Percentiles rank a stretch among this genome's conserved stretches.
phyloP scores from a whole-genome alignment of 2,329 filamentous ascomycete genomes.

The Nemania serpens region DNA sequence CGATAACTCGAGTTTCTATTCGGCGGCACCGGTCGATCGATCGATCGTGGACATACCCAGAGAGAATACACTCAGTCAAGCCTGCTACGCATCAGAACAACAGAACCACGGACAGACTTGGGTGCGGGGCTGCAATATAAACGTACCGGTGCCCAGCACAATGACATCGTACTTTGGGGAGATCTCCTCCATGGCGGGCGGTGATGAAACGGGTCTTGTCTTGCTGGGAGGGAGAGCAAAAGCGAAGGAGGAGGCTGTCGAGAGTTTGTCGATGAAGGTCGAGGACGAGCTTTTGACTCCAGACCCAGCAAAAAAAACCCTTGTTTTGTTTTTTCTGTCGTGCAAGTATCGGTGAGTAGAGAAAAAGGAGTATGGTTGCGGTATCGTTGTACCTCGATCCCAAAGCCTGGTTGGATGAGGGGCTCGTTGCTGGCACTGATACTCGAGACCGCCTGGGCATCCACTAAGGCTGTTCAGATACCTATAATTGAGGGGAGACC shows the following conservation, averaged over 20 bases:
- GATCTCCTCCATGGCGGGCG: constrained; percentile 87
- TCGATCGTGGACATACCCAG: constrained; percentile 68
- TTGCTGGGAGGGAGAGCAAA: constrained; percentile 23
- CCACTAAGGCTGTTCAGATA: constrained; percentile 8
- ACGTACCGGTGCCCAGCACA: constrained; percentile 92
- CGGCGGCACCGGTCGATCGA: constrained; percentile 13
- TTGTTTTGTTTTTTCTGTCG: constrained; percentile 16
- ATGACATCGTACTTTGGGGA: constrained; percentile 98
- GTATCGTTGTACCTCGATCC: constrained; percentile 14
- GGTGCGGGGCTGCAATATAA: constrained; percentile 40
- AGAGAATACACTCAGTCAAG: constrained; percentile 98
- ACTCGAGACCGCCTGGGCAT: constrained; percentile 27
- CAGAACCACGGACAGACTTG: neutral
- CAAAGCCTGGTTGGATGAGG: constrained; percentile 33
- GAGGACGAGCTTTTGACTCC: constrained; percentile 27
- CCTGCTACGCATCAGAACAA: constrained; percentile 56
- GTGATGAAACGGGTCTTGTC: constrained; percentile 27
- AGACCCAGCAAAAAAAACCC: constrained; percentile 32
- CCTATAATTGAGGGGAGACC: constrained; percentile 27
- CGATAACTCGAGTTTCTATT: neutral
- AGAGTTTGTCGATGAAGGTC: constrained; percentile 11
- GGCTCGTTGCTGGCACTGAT: constrained; percentile 35
- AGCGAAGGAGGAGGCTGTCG: constrained; percentile 37
- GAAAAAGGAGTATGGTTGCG: constrained; percentile 23
- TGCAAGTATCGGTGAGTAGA: constrained; percentile 40